These are phyloP conservation scores for Solanum hybrid DNA, from an alignment of 305 asterid species.

Conservation along the genomic window DNA sequence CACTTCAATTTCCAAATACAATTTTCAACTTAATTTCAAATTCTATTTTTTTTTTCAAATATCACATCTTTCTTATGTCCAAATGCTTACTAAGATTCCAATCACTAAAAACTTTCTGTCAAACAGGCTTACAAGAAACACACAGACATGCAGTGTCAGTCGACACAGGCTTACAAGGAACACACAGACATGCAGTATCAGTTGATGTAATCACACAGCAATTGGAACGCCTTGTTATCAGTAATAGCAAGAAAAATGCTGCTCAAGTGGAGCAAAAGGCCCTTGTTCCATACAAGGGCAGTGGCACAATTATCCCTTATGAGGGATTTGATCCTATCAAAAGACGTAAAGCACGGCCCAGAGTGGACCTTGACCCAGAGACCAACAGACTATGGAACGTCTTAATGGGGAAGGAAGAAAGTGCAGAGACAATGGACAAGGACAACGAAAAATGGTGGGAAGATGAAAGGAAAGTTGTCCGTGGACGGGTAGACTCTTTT, in stretches of 20 bases:
- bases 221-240: conserved; percentile 40
- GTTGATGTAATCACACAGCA: conserved; percentile 33
- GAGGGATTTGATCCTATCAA: conserved; percentile 44
- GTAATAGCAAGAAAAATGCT: conserved; percentile 22
- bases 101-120: conserved; percentile 11
- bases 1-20: background rate
- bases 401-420: conserved; percentile 70
- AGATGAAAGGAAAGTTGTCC: conserved; percentile 63
- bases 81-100: background rate
- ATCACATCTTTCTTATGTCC: background rate
- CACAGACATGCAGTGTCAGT: background rate
- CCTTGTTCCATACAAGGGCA: conserved; percentile 62
- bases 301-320: conserved; percentile 51
- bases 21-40: background rate
- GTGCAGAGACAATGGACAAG: conserved; percentile 38
- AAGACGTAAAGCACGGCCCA: conserved; percentile 61
- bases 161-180: background rate
- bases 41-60: background rate
- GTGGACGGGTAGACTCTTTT: conserved; percentile 80
- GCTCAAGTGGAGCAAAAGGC: conserved; percentile 32
- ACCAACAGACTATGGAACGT: conserved; percentile 80
- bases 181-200: conserved; percentile 9
- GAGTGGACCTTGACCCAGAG: conserved; percentile 91
- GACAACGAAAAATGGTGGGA: conserved; percentile 80
- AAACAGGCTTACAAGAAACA: conserved; percentile 30